Evolutionary conservation across 257 asterid species (phyloP).

Genomic region (Solanum sejunctum): DNA sequence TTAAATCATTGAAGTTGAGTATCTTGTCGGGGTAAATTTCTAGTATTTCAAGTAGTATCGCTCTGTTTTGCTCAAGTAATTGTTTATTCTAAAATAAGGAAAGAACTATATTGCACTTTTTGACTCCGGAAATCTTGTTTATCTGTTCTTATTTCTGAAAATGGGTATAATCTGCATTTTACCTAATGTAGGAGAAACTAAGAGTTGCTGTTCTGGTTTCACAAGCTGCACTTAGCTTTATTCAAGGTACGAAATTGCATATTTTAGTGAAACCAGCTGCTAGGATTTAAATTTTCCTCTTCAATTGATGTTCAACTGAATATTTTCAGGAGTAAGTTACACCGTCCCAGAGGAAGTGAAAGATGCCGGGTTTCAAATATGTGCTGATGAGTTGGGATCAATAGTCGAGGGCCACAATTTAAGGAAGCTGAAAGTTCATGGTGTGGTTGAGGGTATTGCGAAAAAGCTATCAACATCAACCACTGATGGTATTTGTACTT

Average conservation of each 20-base stretch:
- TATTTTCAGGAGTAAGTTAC: constrained; percentile 54
- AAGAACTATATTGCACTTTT: neutral
- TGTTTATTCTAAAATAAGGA: neutral
- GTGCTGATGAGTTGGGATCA: constrained; percentile 69
- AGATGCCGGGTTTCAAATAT: constrained; percentile 55
- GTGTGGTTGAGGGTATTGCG: constrained; percentile 57
- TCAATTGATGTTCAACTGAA: constrained; percentile 1
- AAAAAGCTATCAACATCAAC: constrained; percentile 50
- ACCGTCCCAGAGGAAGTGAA: constrained; percentile 57
- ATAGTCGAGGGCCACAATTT: constrained; percentile 62
- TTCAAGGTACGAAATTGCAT: constrained; percentile 41
- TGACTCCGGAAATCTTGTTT: neutral
- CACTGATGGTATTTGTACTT: constrained; percentile 35
- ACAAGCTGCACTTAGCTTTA: constrained; percentile 75
- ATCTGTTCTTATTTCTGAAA: neutral
- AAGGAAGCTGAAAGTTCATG: constrained; percentile 61
- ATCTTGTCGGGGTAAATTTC: neutral
- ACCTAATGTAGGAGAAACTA: constrained; percentile 65
- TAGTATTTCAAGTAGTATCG: neutral
- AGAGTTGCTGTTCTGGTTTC: constrained; percentile 82
- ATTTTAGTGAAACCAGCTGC: neutral
- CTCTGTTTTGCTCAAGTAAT: neutral
- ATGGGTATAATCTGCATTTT: neutral
- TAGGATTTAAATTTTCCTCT: neutral
- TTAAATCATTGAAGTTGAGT: neutral